Base-by-base conservation (phyloP, 2,329 filamentous ascomycete species). In the Coniella vitis region DNA sequence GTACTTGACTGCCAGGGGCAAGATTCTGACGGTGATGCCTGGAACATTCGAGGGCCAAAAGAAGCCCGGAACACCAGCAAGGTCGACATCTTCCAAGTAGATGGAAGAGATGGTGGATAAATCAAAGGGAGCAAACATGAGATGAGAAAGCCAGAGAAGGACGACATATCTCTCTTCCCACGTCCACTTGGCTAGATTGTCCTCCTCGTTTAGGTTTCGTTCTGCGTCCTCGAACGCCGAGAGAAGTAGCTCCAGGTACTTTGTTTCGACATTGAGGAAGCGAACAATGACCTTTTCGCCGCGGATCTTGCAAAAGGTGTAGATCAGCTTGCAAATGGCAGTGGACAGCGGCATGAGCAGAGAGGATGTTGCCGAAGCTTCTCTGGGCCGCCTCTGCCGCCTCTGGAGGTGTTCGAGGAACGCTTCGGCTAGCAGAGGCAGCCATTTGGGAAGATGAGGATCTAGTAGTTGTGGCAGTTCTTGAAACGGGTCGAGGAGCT, bases 381-480 rank as follows among this genome's bases (percentile, higher is more conserved):
- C n/a, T 49, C 60, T 76, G 60, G 60, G 68, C 52, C 63, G 63
- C 19, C 48, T 35, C 56, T 64, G 69, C 62, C 68, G 64, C 42
- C 65, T 67, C 54, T 70, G 70, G 8, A 90, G 68, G 58, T 81
- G 82, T 47, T 81, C 78, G 17, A 95, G 70, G 59, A 91, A 94
- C 16, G 87, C 84, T 59, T 84, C 76, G 21, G 88, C 82, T 32
- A 97, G 73, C 36, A 79, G 71, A 20, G 87, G 84, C 43, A 97
- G 73, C 65, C 94, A 82, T 55, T 70, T 76, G 44, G 86, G 82
- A 37, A 98, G 75, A 64, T 91, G 79, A 9, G 88, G 81, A 67
- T 98, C 93, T 21, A 98, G 78, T 35, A 97, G 76, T 64, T 98
- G 93, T 16, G 93, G 93, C 56, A 94, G 84, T 71, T 96, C 90